Conservation (phyloP, 441 rosid genomes). For the Daphne laureola region DNA sequence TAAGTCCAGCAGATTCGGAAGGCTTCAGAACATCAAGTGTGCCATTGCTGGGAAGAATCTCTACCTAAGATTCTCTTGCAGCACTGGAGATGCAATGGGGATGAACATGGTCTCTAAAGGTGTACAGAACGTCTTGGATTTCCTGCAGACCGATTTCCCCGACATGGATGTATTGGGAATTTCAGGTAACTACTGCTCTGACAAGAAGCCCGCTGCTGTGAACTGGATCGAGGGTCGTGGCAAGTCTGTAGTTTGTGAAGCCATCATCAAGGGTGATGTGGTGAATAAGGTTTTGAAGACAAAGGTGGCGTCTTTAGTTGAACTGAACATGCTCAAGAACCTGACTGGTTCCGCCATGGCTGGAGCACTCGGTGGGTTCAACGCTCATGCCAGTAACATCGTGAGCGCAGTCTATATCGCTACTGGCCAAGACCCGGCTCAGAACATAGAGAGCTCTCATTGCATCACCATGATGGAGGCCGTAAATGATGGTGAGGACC, state of each 20-base stretch:
- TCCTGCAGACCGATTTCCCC: slow-evolving; percentile 30
- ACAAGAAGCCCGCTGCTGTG: slow-evolving; percentile 3
- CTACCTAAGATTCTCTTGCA: slow-evolving; percentile 39
- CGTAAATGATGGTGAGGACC: slow-evolving; percentile 34
- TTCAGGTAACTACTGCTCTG: slow-evolving; percentile 51
- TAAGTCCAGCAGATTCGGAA: slow-evolving; percentile 25
- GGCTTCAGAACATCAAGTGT: slow-evolving; percentile 36
- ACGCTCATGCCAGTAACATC: slow-evolving; percentile 55
- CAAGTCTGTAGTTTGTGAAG: no score
- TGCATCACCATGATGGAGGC: slow-evolving; percentile 48
- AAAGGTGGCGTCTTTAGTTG: slow-evolving; percentile 39
- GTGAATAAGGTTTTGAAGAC: slow-evolving; percentile 50
- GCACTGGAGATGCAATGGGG: slow-evolving; percentile 64
- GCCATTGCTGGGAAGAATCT: slow-evolving; percentile 46
- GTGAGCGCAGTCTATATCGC: slow-evolving; percentile 40
- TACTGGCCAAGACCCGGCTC: slow-evolving; percentile 17
- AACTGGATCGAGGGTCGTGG: no score
- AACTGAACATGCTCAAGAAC: slow-evolving; percentile 56
- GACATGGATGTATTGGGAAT: slow-evolving; percentile 60
- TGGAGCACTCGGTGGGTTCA: slow-evolving; percentile 57
- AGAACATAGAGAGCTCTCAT: slow-evolving; percentile 49
- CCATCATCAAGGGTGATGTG: slow-evolving; percentile 29
- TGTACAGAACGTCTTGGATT: slow-evolving; percentile 47
- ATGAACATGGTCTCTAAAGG: slow-evolving; percentile 23
- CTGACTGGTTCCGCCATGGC: slow-evolving; percentile 15